A percentile compares a stretch with the other conserved stretches of the same genome.
These are phyloP conservation scores for Colletotrichum cordylinicola DNA, from an alignment of 2,329 filamentous ascomycete genomes.

Conservation along the genomic window DNA sequence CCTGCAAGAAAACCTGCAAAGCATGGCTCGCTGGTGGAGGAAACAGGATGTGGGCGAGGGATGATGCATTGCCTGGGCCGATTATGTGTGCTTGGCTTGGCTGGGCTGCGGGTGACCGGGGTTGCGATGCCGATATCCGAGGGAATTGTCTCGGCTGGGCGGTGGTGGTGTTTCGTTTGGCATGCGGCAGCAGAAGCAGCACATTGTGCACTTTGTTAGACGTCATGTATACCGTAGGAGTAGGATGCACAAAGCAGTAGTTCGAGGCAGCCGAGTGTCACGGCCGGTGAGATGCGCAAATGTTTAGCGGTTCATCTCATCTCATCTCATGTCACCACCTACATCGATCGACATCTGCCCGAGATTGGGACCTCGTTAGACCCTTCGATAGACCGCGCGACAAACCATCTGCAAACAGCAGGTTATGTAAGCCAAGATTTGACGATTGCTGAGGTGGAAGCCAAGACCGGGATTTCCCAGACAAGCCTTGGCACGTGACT, in stretches of 20 bases:
- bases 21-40: neutral
- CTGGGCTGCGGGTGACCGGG: neutral
- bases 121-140: conserved; percentile 16
- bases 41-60: neutral
- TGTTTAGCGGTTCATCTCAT: neutral
- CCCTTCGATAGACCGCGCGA: neutral
- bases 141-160: neutral
- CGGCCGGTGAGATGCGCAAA: neutral
- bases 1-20: neutral
- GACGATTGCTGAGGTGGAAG: neutral
- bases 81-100: neutral
- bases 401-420: neutral
- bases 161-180: neutral
- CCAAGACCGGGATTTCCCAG: neutral
- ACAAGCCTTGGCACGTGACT: conserved; percentile 19
- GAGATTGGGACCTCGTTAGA: neutral
- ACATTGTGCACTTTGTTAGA: neutral
- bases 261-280: neutral
- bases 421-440: conserved; percentile 1
- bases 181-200: neutral
- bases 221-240: neutral
- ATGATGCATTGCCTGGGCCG: neutral
- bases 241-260: neutral
- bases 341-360: neutral
- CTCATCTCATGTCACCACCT: neutral